These are phyloP conservation scores for Neurospora discreta DNA, from an alignment of 495 filamentous ascomycete species.

Conservation along the genomic window DNA sequence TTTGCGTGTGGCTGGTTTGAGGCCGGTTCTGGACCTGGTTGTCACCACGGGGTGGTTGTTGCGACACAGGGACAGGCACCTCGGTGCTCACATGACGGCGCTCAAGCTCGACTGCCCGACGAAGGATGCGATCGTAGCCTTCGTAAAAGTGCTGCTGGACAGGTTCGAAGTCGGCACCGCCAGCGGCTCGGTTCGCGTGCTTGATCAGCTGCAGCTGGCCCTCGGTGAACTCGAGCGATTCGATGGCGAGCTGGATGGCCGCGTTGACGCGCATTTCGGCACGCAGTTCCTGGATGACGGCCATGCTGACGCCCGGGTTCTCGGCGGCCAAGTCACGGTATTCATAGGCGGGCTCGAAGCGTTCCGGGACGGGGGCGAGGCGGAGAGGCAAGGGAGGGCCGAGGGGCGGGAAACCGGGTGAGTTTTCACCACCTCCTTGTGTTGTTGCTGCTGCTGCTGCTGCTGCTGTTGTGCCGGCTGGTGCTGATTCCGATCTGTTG, in stretches of 20 bases:
- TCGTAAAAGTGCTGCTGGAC: constrained; percentile 19
- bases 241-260: constrained; percentile 22
- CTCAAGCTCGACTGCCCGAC: constrained; percentile 18
- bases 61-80: neutral
- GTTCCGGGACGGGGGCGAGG: neutral
- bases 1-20: neutral
- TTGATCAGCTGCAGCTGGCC: constrained; percentile 18
- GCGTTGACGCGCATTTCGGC: constrained; percentile 24
- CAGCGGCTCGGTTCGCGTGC: constrained; percentile 12
- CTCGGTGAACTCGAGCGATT: constrained; percentile 23
- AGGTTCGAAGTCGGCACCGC: constrained; percentile 8
- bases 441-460: too few species aligned
- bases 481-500: neutral
- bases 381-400: neutral
- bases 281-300: constrained; percentile 12
- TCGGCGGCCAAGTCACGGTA: neutral
- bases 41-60: neutral
- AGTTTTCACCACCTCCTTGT: neutral
- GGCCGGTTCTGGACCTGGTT: neutral
- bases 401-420: neutral
- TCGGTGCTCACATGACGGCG: constrained; percentile 5
- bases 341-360: neutral
- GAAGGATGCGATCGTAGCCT: constrained; percentile 19
- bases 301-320: constrained; percentile 2
- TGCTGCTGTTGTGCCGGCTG: neutral